phyloP scores from a whole-genome alignment of 176 grass and related monocot species.

The Ananas comosus region DNA sequence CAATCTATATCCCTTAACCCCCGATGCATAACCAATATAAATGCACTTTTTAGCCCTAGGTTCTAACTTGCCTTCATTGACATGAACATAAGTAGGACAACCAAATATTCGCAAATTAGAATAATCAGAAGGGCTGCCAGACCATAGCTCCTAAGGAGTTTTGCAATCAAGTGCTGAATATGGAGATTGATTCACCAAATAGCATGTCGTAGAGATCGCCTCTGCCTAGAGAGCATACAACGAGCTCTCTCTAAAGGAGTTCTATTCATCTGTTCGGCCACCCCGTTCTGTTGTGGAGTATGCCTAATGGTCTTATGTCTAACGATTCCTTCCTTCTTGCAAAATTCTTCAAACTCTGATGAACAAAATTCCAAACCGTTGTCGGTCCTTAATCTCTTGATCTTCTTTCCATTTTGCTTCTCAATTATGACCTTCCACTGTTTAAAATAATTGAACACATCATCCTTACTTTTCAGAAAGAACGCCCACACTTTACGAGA shows the following conservation, averaged over 20 bases:
- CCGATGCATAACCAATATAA: too few species aligned
- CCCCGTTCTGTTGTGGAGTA: slow-evolving; percentile 9
- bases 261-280: not conserved
- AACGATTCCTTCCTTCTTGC: slow-evolving; percentile 3
- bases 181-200: too few species aligned
- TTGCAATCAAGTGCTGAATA: not conserved
- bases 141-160: slow-evolving; percentile 2
- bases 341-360: not conserved
- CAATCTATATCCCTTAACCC: too few species aligned
- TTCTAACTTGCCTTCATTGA: too few species aligned
- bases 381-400: slow-evolving; percentile 12
- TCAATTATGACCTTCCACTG: slow-evolving; percentile 9
- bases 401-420: slow-evolving; percentile 6
- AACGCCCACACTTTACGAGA: too few species aligned
- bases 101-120: too few species aligned
- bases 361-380: not conserved
- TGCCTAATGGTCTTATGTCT: not conserved
- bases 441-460: slow-evolving; percentile 18
- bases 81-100: too few species aligned
- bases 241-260: not conserved
- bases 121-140: not conserved
- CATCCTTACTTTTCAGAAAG: slow-evolving; percentile 11
- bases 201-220: not conserved
- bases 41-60: too few species aligned
- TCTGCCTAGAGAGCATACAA: slow-evolving; percentile 12